phyloP scores from a whole-genome alignment of 2,329 filamentous ascomycete species.

The Xylaria multiplex region DNA sequence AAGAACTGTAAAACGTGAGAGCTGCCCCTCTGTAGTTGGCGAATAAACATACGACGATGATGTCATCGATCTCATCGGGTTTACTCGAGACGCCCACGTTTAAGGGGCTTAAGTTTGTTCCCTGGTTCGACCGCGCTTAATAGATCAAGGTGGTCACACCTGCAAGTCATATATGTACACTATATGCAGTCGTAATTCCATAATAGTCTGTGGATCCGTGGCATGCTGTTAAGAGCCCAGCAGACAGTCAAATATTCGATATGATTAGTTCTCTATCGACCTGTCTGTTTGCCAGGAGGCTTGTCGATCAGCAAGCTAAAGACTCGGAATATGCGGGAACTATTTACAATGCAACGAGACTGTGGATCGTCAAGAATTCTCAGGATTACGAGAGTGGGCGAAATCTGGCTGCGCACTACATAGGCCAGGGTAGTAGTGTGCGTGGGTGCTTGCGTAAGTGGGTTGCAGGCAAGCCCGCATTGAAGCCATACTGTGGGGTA shows the following conservation, averaged over 20 bases:
- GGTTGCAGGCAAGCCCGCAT: slow-evolving; percentile 30
- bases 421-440: slow-evolving; percentile 18
- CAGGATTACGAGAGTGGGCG: slow-evolving; percentile 4
- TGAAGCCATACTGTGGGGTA: slow-evolving; percentile 37
- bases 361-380: slow-evolving; percentile 13
- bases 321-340: slow-evolving; percentile 21
- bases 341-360: slow-evolving; percentile 24
- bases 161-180: slow-evolving; percentile 31
- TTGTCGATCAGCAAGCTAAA: slow-evolving; percentile 9
- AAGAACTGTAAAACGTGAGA: slow-evolving; percentile 1
- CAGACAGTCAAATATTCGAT: slow-evolving; percentile 4
- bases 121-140: slow-evolving; percentile 19
- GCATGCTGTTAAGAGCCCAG: not conserved
- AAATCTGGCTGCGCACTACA: slow-evolving; percentile 23
- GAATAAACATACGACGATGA: slow-evolving; percentile 23
- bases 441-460: slow-evolving; percentile 30
- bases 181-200: slow-evolving; percentile 17
- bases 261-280: not conserved
- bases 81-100: slow-evolving; percentile 30
- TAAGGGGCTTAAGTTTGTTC: slow-evolving; percentile 15
- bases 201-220: not conserved
- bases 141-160: slow-evolving; percentile 21
- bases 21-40: slow-evolving; percentile 9
- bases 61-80: slow-evolving; percentile 27
- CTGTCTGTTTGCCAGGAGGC: not conserved